phyloP scores from a whole-genome alignment of 1,284 basidiomycete species.

The Peniophora sp. region DNA sequence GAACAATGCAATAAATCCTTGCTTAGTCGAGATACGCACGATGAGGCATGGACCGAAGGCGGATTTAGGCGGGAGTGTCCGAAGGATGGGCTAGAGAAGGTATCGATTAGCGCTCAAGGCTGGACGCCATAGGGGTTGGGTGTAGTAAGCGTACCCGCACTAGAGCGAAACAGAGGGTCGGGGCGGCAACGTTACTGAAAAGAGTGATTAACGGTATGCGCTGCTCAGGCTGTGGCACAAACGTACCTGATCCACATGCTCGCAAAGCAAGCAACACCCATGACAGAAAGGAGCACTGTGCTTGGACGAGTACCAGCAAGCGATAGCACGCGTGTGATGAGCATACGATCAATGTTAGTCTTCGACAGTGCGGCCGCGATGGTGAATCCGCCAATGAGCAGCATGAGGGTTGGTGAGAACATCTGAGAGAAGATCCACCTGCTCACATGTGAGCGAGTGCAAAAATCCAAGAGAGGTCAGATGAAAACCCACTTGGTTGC shows the following conservation, averaged over 20 bases:
- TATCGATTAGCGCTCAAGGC: neutral
- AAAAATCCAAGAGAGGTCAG: constrained; percentile 4
- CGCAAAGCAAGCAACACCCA: constrained; percentile 96
- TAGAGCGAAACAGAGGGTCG: constrained; percentile 95
- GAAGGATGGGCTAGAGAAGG: constrained; percentile 76
- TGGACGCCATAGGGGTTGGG: neutral
- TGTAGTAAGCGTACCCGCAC: constrained; percentile 60
- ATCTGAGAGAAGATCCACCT: constrained; percentile 74
- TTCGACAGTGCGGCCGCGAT: constrained; percentile 96
- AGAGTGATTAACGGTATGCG: constrained; percentile 6
- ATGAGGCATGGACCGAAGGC: constrained; percentile 89
- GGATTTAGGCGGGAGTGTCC: constrained; percentile 84
- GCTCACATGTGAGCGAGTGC: constrained; percentile 4
- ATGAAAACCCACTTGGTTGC: constrained; percentile 69
- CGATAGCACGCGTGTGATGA: constrained; percentile 89
- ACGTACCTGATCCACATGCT: constrained; percentile 96
- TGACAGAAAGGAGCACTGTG: constrained; percentile 87
- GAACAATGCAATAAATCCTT: neutral
- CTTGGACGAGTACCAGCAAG: constrained; percentile 86
- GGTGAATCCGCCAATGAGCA: constrained; percentile 96
- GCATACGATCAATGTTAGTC: constrained; percentile 92
- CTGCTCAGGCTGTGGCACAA: neutral
- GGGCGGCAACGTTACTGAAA: constrained; percentile 89
- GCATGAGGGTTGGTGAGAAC: constrained; percentile 94
- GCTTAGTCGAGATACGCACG: constrained; percentile 35